Percentiles rank a stretch among this genome's conserved stretches.
Conservation (phyloP, 257 asterid species). For the Lavandula angustifolia region DNA sequence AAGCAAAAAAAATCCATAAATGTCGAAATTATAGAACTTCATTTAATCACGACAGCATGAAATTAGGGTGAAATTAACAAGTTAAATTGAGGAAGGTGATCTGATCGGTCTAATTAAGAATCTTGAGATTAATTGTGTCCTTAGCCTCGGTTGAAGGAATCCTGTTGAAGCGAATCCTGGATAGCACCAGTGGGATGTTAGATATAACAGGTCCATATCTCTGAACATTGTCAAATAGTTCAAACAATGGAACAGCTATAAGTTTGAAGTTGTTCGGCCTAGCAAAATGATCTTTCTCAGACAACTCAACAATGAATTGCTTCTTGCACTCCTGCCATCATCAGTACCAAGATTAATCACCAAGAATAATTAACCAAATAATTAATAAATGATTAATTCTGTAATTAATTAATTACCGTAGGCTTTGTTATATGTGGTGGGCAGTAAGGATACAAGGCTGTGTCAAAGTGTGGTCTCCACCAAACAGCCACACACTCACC, state of each 20-base stretch:
- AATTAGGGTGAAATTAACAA: too few species aligned
- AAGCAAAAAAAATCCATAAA: too few species aligned
- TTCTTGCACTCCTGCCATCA: conserved; percentile 91
- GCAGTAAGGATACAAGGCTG: conserved; percentile 88
- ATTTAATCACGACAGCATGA: too few species aligned
- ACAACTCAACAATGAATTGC: conserved; percentile 82
- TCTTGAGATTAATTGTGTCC: too few species aligned
- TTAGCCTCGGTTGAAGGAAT: too few species aligned
- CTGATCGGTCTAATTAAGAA: too few species aligned
- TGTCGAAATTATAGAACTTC: too few species aligned
- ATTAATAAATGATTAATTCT: background rate
- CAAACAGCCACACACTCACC: conserved; percentile 96
- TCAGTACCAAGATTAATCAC: too few species aligned
- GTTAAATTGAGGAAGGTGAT: too few species aligned
- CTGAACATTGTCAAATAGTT: conserved; percentile 97
- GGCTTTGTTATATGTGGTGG: conserved; percentile 87
- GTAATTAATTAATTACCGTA: conserved; percentile 18
- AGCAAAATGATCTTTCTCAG: conserved; percentile 92
- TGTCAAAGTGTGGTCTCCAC: conserved; percentile 99
- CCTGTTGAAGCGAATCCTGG: conserved; percentile 96
- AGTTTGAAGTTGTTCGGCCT: conserved; percentile 96
- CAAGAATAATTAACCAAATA: too few species aligned
- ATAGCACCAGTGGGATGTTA: conserved; percentile 92
- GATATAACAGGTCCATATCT: conserved; percentile 98
- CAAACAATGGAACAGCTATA: conserved; percentile 97